Conservation (phyloP, 169 alveolate species). For the Babesia gibsoni region DNA sequence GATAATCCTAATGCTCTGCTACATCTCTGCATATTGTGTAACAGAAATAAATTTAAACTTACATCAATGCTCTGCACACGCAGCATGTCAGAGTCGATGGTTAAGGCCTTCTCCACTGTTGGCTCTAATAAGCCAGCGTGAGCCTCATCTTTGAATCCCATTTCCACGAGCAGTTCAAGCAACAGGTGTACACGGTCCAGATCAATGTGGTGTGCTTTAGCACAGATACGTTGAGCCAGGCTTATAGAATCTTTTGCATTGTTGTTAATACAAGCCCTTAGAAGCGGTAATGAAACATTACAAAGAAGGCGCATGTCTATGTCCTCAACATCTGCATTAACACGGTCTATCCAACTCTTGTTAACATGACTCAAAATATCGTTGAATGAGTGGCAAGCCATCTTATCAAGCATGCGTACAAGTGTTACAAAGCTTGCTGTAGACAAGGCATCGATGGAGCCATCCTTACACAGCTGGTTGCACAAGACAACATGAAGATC, state of each 20-base stretch:
- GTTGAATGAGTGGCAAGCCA: not conserved
- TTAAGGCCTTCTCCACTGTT: not conserved
- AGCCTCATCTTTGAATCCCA: not conserved
- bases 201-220: not conserved
- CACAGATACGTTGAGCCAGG: not conserved
- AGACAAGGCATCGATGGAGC: not conserved
- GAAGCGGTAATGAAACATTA: not conserved
- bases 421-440: not conserved
- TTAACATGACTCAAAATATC: not conserved
- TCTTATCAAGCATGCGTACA: not conserved
- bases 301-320: not conserved
- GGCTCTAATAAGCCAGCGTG: not conserved
- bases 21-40: not conserved
- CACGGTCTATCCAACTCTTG: not conserved
- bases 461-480: not conserved
- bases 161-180: not conserved
- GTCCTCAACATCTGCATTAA: not conserved
- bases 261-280: not conserved
- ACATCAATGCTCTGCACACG: constrained; percentile 9
- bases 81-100: constrained; percentile 3
- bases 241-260: not conserved
- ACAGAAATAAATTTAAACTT: not conserved
- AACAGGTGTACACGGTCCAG: not conserved
- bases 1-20: not conserved
- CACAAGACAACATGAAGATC: not conserved